phyloP scores from a whole-genome alignment of 1,139 yeast species.

The Kodamaea suecica region DNA sequence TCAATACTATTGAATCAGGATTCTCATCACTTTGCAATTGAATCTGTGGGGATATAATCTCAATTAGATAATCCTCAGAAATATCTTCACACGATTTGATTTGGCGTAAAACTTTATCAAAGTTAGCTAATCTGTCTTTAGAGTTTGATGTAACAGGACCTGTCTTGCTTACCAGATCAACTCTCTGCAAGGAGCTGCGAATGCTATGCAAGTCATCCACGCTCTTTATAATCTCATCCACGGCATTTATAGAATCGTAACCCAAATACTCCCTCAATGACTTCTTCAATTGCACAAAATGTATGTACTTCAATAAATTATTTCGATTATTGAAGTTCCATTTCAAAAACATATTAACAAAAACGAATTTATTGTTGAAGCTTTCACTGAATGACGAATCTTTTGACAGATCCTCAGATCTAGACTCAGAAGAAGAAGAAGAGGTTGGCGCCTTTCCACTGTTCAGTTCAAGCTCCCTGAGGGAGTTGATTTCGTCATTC shows the following conservation, averaged over 20 bases:
- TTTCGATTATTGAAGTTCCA: constrained; percentile 44
- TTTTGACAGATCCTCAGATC: neutral
- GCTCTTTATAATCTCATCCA: constrained; percentile 31
- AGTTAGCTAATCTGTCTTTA: constrained; percentile 29
- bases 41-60: constrained; percentile 81
- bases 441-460: neutral
- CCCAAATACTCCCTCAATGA: constrained; percentile 32
- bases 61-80: constrained; percentile 63
- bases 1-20: constrained; percentile 55
- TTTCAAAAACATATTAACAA: constrained; percentile 41
- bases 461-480: neutral
- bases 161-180: constrained; percentile 1
- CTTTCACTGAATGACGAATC: constrained; percentile 20
- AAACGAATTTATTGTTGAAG: constrained; percentile 41
- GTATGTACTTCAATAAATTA: constrained; percentile 35
- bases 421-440: constrained; percentile 4
- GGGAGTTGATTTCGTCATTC: constrained; percentile 20
- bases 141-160: constrained; percentile 12
- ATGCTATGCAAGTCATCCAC: constrained; percentile 1
- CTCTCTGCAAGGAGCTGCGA: neutral
- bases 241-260: constrained; percentile 36
- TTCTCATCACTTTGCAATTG: constrained; percentile 70
- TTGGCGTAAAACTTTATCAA: constrained; percentile 51
- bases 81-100: constrained; percentile 42
- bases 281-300: constrained; percentile 34